Conservation (phyloP, 1,139 yeast genomes). For the Geotrichum reessii region DNA sequence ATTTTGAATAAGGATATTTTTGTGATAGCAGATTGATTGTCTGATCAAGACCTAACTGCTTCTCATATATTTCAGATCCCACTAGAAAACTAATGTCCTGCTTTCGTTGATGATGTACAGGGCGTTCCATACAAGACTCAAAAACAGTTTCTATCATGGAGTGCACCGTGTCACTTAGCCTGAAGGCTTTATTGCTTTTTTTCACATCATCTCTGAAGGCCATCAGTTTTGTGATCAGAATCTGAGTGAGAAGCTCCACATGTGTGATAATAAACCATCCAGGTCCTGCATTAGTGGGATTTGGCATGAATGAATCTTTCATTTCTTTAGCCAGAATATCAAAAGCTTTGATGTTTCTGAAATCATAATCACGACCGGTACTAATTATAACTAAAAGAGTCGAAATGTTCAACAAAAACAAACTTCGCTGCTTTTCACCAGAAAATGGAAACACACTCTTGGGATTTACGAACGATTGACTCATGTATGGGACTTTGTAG, state of each 20-base stretch:
- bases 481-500: conserved; percentile 7
- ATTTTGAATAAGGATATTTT: neutral
- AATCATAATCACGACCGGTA: neutral
- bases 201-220: too few species aligned
- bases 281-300: neutral
- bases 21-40: neutral
- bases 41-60: neutral
- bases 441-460: neutral
- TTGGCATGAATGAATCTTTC: neutral
- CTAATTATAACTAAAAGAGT: conserved; percentile 5
- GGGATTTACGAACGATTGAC: neutral
- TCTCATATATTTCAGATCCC: neutral
- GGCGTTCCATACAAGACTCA: neutral
- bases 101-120: neutral
- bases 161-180: too few species aligned
- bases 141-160: neutral
- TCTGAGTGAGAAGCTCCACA: neutral
- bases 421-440: neutral
- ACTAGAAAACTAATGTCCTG: neutral
- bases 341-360: neutral
- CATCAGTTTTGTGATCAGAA: neutral
- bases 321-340: neutral
- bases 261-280: neutral
- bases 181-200: too few species aligned
- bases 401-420: conserved; percentile 7